Conservation (phyloP, 2,329 filamentous ascomycete species). For the Cladosporium velox region DNA sequence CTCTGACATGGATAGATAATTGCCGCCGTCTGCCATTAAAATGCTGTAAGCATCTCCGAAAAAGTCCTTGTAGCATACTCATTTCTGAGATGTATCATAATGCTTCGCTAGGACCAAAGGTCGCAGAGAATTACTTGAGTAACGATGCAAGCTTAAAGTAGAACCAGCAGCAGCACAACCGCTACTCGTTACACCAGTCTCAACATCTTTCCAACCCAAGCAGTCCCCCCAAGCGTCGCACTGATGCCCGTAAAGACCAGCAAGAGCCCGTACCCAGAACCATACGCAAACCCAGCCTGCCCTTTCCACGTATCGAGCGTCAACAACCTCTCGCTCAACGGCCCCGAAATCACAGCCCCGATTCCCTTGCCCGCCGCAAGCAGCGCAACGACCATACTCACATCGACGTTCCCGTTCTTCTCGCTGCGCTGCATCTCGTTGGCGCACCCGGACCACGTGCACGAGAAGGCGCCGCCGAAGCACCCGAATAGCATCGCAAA, state of each 20-base stretch:
- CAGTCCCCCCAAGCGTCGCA: slow-evolving; percentile 36
- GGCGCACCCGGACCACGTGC: slow-evolving; percentile 38
- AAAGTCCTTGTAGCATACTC: too few relatives aligned
- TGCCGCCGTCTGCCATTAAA: too few relatives aligned
- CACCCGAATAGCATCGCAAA: slow-evolving; percentile 48
- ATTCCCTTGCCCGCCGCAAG: slow-evolving; percentile 54
- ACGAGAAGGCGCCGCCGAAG: slow-evolving; percentile 44
- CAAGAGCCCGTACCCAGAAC: slow-evolving; percentile 45
- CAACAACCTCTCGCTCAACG: slow-evolving; percentile 52
- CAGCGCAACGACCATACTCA: slow-evolving; percentile 52
- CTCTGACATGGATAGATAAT: too few relatives aligned
- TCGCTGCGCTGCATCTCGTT: slow-evolving; percentile 26
- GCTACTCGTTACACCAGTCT: background rate
- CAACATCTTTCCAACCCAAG: slow-evolving; percentile 28
- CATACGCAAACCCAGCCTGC: slow-evolving; percentile 44
- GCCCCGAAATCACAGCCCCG: slow-evolving; percentile 54
- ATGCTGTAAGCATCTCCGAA: too few relatives aligned
- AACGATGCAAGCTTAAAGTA: too few relatives aligned
- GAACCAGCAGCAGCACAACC: too few relatives aligned
- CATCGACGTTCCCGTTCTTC: slow-evolving; percentile 39
- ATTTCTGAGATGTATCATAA: too few relatives aligned
- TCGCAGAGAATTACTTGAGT: too few relatives aligned
- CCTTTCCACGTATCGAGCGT: slow-evolving; percentile 40
- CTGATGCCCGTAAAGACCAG: slow-evolving; percentile 48
- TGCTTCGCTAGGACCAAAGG: too few relatives aligned